A percentile compares a stretch with the other conserved stretches of the same genome.
These are phyloP conservation scores for Nyctanthes arbortristis DNA, from an alignment of 257 asterid species.

Conservation along the genomic window DNA sequence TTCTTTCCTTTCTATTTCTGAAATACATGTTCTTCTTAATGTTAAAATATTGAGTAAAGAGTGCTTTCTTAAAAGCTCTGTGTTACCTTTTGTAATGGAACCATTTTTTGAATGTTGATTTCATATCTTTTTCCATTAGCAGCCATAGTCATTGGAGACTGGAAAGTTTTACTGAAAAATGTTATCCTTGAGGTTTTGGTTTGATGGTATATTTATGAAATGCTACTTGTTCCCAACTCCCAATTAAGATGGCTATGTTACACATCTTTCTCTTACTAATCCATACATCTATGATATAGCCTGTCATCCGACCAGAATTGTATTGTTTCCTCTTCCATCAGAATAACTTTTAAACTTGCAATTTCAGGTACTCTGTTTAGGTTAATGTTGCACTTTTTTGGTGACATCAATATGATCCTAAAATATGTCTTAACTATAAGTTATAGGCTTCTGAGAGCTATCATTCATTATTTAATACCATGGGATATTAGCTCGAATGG, in stretches of 20 bases:
- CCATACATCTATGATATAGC: neutral
- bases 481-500: neutral
- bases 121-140: neutral
- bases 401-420: neutral
- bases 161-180: neutral
- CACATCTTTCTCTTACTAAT: neutral
- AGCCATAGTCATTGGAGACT: neutral
- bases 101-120: neutral
- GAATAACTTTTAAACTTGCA: neutral
- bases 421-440: neutral
- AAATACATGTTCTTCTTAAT: neutral
- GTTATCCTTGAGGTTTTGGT: neutral
- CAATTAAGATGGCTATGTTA: neutral
- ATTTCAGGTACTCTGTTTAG: neutral
- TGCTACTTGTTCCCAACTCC: neutral
- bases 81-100: neutral
- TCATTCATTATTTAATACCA: no score
- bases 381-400: neutral
- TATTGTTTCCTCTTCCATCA: neutral
- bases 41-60: neutral
- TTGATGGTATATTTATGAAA: neutral
- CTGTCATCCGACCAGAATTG: neutral
- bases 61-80: neutral
- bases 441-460: neutral
- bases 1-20: neutral